Base-by-base conservation (phyloP, 768 basidiomycete species). In the Hericium erinaceus region DNA sequence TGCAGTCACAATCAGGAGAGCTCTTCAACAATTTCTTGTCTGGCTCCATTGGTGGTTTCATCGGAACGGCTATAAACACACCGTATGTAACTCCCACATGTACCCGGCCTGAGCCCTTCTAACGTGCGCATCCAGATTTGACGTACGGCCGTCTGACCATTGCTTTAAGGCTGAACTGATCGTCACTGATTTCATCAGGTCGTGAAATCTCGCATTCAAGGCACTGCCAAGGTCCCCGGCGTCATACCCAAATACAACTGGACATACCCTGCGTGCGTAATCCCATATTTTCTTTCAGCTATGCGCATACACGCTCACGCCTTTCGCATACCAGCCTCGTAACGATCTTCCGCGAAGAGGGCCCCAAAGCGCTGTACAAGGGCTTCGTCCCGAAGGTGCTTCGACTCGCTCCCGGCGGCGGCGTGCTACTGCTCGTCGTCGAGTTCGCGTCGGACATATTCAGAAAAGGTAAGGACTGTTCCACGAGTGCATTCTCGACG, bases 361-460 rank as follows among this genome's bases (percentile, higher is more conserved):
- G 93, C 26, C 67, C 85, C 2, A 81, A 73, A 3, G 92, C 93
- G 3, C 75, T 97, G 38, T 97, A 95, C 78, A 94, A 94, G 68
- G 93, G 95, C 38, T 98, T 98, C 71, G 77, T 89, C 16, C 95
- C 95, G 24, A 98, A 98, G 70, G 93, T 95, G 3, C 80, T 98
- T 48, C 82, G 95, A 61, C 80, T 98, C 33, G 95, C 94, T 13
- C 95, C 95, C 0, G 95, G 95, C 48, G 95, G 95, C 55, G 95
- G 95, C 69, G 86, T 98, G 12, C 72, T 98, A 37, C 75, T 98
- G 33, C 80, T 98, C 33, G 95, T 95, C n/a, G 92, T 95, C n/a
- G 92, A 94, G 70, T 84, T 89, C 60, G 91, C 89, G 2, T 70
- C 92, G 39, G 82, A 79, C 18, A 64, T 87, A 55, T 92, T 94